These are phyloP conservation scores for Phoenix dactylifera DNA, from an alignment of 176 grass and related monocot species.

Conservation along the genomic window DNA sequence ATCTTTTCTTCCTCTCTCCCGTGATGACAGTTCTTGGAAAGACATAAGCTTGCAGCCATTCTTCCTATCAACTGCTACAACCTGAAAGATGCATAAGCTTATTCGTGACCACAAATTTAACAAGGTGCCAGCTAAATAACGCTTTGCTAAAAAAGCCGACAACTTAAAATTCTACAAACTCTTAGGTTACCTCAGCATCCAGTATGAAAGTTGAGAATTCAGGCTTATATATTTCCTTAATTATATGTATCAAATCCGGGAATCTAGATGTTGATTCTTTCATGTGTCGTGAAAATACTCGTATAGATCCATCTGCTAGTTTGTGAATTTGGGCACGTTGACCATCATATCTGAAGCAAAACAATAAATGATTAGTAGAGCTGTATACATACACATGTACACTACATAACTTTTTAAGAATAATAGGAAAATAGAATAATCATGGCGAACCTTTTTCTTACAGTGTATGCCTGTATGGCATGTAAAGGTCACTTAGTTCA, in stretches of 20 bases:
- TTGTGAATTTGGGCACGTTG: slow-evolving; percentile 96
- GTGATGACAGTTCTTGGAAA: slow-evolving; percentile 92
- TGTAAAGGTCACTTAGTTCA: too few species aligned
- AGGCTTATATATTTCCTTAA: slow-evolving; percentile 59
- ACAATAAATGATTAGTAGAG: neutral
- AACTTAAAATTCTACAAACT: too few species aligned
- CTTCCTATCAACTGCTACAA: slow-evolving; percentile 81
- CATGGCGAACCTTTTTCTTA: too few species aligned
- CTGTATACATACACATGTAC: too few species aligned
- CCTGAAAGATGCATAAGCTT: slow-evolving; percentile 32
- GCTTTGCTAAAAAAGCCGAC: too few species aligned
- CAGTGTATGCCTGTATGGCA: too few species aligned
- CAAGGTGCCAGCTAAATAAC: too few species aligned
- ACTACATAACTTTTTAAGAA: too few species aligned
- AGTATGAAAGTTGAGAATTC: slow-evolving; percentile 65
- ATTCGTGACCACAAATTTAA: neutral
- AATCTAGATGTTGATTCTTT: slow-evolving; percentile 91
- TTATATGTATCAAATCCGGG: slow-evolving; percentile 71
- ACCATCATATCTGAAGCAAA: slow-evolving; percentile 78
- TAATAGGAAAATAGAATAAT: too few species aligned
- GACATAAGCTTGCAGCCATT: slow-evolving; percentile 77
- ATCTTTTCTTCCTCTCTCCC: slow-evolving; percentile 79
- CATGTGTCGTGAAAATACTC: slow-evolving; percentile 96
- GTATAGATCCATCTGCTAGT: slow-evolving; percentile 61
- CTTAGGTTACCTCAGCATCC: slow-evolving; percentile 57